These are phyloP conservation scores for Stylosanthes scabra DNA, from an alignment of 331 rosid genomes.

Conservation along the genomic window DNA sequence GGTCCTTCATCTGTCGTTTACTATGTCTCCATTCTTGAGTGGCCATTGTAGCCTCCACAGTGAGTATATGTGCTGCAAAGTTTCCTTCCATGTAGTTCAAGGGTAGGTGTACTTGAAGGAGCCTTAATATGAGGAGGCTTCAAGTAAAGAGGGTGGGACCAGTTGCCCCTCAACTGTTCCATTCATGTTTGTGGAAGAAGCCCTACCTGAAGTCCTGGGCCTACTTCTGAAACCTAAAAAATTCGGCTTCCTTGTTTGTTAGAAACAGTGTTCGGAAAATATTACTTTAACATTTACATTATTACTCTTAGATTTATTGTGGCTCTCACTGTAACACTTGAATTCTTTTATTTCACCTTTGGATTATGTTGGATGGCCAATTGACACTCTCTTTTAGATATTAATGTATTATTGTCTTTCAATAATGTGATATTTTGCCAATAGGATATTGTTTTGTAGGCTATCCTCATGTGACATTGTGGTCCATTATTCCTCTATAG, in stretches of 20 bases:
- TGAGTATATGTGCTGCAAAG: slow-evolving; percentile 3
- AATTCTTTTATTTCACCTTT: too few relatives aligned
- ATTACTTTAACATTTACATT: too few relatives aligned
- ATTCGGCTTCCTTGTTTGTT: neutral
- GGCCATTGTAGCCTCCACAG: slow-evolving; percentile 23
- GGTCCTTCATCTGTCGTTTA: slow-evolving; percentile 32
- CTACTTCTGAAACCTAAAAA: slow-evolving; percentile 4
- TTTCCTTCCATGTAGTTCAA: slow-evolving; percentile 32
- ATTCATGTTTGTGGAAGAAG: neutral
- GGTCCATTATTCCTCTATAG: neutral
- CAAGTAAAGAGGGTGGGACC: slow-evolving; percentile 14
- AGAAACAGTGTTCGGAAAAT: neutral
- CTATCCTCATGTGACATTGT: neutral
- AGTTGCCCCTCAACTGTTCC: neutral
- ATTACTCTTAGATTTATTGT: too few relatives aligned
- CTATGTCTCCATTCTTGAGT: slow-evolving; percentile 3
- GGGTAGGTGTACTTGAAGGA: neutral
- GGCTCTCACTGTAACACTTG: too few relatives aligned
- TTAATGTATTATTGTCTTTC: too few relatives aligned
- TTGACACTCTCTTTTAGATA: too few relatives aligned
- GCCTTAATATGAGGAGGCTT: slow-evolving; percentile 11
- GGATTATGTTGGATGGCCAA: too few relatives aligned
- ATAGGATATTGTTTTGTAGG: neutral
- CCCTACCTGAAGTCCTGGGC: neutral
- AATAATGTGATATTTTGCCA: neutral